phyloP scores from a whole-genome alignment of 1,284 basidiomycete genomes.

The Moesziomyces globuligerus region DNA sequence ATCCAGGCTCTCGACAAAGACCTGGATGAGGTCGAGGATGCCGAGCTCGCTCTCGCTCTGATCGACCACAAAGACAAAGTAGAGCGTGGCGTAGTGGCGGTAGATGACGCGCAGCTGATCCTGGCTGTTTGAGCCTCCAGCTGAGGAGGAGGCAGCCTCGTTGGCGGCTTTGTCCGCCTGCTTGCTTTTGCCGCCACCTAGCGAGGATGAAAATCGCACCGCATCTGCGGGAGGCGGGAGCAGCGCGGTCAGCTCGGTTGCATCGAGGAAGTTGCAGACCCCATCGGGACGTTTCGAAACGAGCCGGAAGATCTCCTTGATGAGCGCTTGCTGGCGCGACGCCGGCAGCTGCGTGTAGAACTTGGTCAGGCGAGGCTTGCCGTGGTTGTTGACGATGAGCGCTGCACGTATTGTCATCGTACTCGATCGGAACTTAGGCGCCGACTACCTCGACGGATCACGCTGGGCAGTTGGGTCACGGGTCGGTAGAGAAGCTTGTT shows the following conservation, averaged over 20 bases:
- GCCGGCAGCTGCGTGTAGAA: conserved; percentile 76
- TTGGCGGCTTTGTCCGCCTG: background rate
- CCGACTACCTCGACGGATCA: too few species aligned
- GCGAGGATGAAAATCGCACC: conserved; percentile 28
- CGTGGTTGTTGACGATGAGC: conserved; percentile 84
- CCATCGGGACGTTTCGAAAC: conserved; percentile 61
- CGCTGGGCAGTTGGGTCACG: too few species aligned
- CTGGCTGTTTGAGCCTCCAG: conserved; percentile 9
- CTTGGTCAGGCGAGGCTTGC: conserved; percentile 90
- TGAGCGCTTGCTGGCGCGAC: conserved; percentile 60
- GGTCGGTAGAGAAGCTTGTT: too few species aligned
- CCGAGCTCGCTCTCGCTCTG: conserved; percentile 94
- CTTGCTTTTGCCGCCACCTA: conserved; percentile 10
- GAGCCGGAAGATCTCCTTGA: conserved; percentile 61
- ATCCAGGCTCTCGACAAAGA: conserved; percentile 96
- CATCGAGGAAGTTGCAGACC: conserved; percentile 66
- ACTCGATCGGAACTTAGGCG: too few species aligned
- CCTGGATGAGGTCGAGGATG: conserved; percentile 97
- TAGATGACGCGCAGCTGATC: conserved; percentile 65
- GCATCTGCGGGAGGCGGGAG: conserved; percentile 52
- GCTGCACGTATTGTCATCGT: conserved; percentile 85
- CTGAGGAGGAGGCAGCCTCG: background rate
- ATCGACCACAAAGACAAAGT: conserved; percentile 97
- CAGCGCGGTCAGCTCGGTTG: conserved; percentile 60
- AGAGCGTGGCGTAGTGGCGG: conserved; percentile 86